Conservation (phyloP, 2,329 filamentous ascomycete genomes). For the Diaporthe aspalathi region DNA sequence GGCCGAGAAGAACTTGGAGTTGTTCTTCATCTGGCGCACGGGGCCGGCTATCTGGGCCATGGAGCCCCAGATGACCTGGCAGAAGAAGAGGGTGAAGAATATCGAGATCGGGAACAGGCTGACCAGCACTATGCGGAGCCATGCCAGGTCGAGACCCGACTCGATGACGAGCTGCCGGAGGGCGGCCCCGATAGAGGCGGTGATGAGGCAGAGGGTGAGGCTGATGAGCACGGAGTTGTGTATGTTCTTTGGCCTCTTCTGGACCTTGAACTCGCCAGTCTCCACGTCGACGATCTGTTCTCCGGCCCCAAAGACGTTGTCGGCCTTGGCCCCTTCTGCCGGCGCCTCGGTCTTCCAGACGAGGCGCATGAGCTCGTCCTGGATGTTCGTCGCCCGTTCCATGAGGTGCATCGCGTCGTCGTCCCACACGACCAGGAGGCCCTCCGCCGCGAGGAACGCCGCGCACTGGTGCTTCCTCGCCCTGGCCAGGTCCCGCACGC, state of each 20-base stretch:
- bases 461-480: constrained; percentile 84
- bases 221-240: constrained; percentile 77
- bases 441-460: constrained; percentile 79
- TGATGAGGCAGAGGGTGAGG: constrained; percentile 74
- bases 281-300: constrained; percentile 78
- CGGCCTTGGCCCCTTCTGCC: constrained; percentile 52
- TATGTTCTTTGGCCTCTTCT: constrained; percentile 74
- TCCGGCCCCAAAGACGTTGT: constrained; percentile 48
- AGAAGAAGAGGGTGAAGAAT: constrained; percentile 87
- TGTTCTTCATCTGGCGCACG: constrained; percentile 76
- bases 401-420: constrained; percentile 80
- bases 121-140: constrained; percentile 72
- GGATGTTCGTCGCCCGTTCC: constrained; percentile 76
- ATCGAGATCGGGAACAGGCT: constrained; percentile 76
- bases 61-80: constrained; percentile 81
- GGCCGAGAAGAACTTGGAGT: constrained; percentile 87
- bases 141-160: constrained; percentile 72
- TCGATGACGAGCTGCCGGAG: constrained; percentile 76
- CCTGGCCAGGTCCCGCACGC: constrained; percentile 74
- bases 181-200: constrained; percentile 74
- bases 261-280: constrained; percentile 73
- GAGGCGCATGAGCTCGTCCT: constrained; percentile 80
- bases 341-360: constrained; percentile 74
- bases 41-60: constrained; percentile 82
- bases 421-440: constrained; percentile 83